These are phyloP conservation scores for Wickerhamiella sorbophila DNA, from an alignment of 805 yeast genomes.

Conservation along the genomic window DNA sequence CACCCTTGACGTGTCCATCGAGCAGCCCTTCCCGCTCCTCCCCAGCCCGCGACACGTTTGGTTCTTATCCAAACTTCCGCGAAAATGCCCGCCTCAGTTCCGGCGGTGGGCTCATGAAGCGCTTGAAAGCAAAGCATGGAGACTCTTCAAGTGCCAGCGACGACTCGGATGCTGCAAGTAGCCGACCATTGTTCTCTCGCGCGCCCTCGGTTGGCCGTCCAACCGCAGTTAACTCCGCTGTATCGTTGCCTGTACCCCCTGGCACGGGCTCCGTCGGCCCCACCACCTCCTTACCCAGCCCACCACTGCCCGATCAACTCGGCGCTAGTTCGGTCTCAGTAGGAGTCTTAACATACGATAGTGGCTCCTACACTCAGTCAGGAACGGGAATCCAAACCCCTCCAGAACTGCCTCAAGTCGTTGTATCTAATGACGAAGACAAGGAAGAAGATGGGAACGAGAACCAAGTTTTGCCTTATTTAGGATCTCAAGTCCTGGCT, in stretches of 20 bases:
- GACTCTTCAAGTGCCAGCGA: background rate
- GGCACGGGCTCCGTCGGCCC: too few species aligned
- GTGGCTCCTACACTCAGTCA: too few species aligned
- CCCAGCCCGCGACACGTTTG: background rate
- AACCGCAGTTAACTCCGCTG: background rate
- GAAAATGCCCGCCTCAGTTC: background rate
- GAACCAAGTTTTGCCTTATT: background rate
- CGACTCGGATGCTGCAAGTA: background rate
- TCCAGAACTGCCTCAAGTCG: too few species aligned
- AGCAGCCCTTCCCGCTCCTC: background rate
- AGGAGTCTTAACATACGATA: too few species aligned
- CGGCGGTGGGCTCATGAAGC: background rate
- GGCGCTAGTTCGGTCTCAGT: background rate
- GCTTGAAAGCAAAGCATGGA: background rate
- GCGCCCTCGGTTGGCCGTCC: background rate
- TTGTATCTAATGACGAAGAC: background rate
- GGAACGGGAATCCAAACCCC: too few species aligned
- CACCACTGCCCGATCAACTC: background rate
- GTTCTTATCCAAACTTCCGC: background rate
- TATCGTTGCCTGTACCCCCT: background rate
- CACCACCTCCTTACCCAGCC: too few species aligned
- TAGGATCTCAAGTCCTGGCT: too few species aligned
- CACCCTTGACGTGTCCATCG: background rate
- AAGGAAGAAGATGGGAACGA: too few species aligned
- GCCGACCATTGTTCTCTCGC: background rate